Conservation (phyloP, 345 rosid species). For the Noccaea caerulescens region DNA sequence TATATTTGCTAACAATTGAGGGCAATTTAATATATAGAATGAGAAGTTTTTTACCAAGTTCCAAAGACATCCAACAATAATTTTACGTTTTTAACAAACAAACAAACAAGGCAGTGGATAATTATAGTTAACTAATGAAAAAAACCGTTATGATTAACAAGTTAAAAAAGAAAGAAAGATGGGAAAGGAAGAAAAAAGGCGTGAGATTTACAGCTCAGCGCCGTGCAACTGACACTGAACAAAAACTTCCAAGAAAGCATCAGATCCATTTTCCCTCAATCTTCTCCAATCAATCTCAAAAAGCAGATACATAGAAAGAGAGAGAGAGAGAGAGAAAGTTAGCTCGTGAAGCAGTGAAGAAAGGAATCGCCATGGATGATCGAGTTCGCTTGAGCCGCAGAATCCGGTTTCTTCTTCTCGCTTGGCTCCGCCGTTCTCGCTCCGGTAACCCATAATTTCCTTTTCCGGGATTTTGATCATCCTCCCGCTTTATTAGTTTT, state of each 20-base stretch:
- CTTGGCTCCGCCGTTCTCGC: constrained; percentile 79
- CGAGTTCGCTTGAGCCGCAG: constrained; percentile 60
- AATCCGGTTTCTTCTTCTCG: constrained; percentile 58
- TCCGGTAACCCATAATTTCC: constrained; percentile 52
- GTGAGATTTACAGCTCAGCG: constrained; percentile 36
- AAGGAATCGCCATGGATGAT: constrained; percentile 39
- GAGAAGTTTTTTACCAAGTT: too few species aligned
- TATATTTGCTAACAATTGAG: too few species aligned
- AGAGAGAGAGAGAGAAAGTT: background rate
- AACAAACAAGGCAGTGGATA: background rate
- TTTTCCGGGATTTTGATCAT: background rate
- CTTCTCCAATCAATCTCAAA: constrained; percentile 27
- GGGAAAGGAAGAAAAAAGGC: background rate
- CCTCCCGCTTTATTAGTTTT: background rate
- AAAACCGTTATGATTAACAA: constrained; percentile 40
- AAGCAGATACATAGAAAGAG: constrained; percentile 35
- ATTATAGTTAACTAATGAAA: background rate
- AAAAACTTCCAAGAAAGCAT: constrained; percentile 44
- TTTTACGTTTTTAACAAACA: background rate
- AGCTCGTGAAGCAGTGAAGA: constrained; percentile 23
- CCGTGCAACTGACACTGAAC: constrained; percentile 40
- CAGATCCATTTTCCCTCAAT: constrained; percentile 37
- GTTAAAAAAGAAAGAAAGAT: background rate
- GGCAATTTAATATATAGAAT: too few species aligned
- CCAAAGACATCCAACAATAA: too few species aligned